A percentile compares a stretch with the other conserved stretches of the same genome.
Conservation (phyloP, 768 basidiomycete species). For the Galerina sulciceps region DNA sequence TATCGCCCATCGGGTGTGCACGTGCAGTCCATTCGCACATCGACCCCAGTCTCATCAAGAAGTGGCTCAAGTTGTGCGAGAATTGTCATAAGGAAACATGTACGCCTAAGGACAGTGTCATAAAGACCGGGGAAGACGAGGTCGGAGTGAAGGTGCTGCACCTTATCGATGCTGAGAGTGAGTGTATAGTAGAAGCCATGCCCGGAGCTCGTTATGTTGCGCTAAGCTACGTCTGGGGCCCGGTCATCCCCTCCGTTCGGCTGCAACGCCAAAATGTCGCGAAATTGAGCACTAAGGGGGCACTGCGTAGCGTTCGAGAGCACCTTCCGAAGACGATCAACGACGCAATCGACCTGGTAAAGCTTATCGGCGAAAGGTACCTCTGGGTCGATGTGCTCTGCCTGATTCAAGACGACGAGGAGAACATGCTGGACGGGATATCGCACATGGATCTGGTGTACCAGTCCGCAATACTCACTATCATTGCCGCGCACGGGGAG, state of each 20-base stretch:
- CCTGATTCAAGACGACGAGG: not conserved
- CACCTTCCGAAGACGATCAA: not conserved
- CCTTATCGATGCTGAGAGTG: not conserved
- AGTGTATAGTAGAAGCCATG: not conserved
- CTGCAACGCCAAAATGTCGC: not conserved
- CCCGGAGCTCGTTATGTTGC: not conserved
- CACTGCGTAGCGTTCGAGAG: not conserved
- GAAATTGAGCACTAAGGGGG: not conserved
- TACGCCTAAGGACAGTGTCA: not conserved
- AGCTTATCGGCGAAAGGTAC: not conserved
- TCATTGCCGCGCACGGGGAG: not conserved
- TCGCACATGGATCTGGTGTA: slow-evolving; percentile 1
- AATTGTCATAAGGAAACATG: not conserved
- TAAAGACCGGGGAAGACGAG: not conserved
- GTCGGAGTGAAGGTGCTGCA: not conserved
- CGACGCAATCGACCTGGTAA: slow-evolving; percentile 1
- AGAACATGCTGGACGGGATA: not conserved
- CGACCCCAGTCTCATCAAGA: not conserved
- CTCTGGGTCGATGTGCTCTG: slow-evolving; percentile 2
- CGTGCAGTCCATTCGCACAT: not conserved
- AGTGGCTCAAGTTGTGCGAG: not conserved
- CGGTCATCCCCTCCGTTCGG: not conserved
- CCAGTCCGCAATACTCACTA: not conserved
- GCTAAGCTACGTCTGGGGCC: slow-evolving; percentile 5
- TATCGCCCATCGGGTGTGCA: not conserved